Base-by-base conservation (phyloP, 1,284 basidiomycete genomes). In the Marasmius oreades region DNA sequence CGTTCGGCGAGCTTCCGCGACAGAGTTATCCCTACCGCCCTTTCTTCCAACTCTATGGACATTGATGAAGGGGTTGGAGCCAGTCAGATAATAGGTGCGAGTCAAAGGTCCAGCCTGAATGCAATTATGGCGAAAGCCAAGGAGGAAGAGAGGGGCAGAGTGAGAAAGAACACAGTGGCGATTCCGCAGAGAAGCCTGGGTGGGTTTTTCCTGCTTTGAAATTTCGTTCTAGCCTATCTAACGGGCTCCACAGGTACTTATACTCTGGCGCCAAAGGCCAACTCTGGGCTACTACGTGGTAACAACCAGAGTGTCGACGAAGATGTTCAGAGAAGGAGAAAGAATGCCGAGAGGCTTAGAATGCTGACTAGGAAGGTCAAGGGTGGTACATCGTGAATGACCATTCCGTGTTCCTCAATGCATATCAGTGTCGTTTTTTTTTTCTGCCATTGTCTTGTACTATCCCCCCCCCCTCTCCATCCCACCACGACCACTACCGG, bases 1-100 rank as follows among this genome's bases (percentile, higher is more conserved):
- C 87, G 93, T 43, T 90, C 88, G 12, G 90, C 93, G 3, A 90
- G 89, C 28, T 93, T 90, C 71, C 80, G 92, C 34, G 90, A 93
- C 68, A 78, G 86, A 16, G 75, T 85, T 42, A 77, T 92, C 46
- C 88, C 85, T 14, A 74, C 77, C 1, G 81, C 79, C 2, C 70
- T 34, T 16, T 20, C 20, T 44, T 28, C 39, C 8, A 31, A 31
- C 28, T 31, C 28, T 4, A 55, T 58, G 53, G 54, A 53, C 34
- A 33, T 51, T 2, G 58, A 54, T 26, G 53, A 58, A 69, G 51
- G 69, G 70, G 2, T 71, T 66, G 45, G 77, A 76, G 64, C 6
- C 69, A 72, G 37, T 75, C 73, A 12, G 48, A 55, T 34, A 46
- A 39, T 18, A 53, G 53, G 23, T 54, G 55, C 10, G 52, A 56